phyloP scores from a whole-genome alignment of 139 green algal species.

The Chlorella vulgaris region DNA sequence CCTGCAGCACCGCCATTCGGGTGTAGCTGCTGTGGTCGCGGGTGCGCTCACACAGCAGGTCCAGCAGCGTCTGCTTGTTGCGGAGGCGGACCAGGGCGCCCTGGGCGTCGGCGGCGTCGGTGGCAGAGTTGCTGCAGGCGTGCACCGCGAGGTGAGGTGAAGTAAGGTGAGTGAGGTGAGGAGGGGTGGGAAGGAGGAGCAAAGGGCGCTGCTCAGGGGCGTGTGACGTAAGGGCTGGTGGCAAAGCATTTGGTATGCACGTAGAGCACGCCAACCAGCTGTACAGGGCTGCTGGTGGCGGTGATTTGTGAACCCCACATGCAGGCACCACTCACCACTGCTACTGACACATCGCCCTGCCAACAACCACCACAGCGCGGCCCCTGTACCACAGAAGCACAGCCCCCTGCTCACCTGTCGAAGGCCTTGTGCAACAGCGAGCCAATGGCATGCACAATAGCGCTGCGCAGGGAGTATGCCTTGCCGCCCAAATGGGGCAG shows the following conservation, averaged over 20 bases:
- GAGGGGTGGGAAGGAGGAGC: neutral
- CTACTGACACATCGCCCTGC: neutral
- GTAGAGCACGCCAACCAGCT: too few relatives aligned
- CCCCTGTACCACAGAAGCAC: too few relatives aligned
- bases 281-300: too few relatives aligned
- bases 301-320: too few relatives aligned
- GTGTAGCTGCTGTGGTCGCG: slow-evolving; percentile 72
- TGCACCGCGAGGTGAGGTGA: neutral
- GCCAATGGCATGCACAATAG: slow-evolving; percentile 71
- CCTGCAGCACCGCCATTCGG: slow-evolving; percentile 64
- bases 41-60: slow-evolving; percentile 70
- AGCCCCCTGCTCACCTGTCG: slow-evolving; percentile 26
- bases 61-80: slow-evolving; percentile 80
- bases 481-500: slow-evolving; percentile 75
- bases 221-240: too few relatives aligned
- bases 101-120: slow-evolving; percentile 24
- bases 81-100: slow-evolving; percentile 55
- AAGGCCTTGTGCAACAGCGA: slow-evolving; percentile 51
- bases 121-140: neutral
- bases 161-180: neutral
- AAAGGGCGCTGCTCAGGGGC: too few relatives aligned
- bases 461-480: slow-evolving; percentile 71
- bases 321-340: too few relatives aligned
- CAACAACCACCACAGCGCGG: neutral
- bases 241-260: too few relatives aligned